These are phyloP conservation scores for Alternaria postmessia DNA, from an alignment of 2,329 filamentous ascomycete genomes.

Conservation along the genomic window DNA sequence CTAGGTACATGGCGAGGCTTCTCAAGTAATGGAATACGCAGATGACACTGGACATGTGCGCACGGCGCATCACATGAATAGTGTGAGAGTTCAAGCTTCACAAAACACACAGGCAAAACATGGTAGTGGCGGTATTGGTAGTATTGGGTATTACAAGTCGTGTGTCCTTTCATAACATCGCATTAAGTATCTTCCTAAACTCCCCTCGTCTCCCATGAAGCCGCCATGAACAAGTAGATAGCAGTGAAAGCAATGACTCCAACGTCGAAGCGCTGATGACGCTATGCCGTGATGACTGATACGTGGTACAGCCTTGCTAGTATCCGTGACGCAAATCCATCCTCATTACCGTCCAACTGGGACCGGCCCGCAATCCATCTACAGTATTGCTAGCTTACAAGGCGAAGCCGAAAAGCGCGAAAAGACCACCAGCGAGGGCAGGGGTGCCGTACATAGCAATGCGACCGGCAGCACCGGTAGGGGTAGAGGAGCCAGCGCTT, in stretches of 20 bases:
- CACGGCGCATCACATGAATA: background rate
- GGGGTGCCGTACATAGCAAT: slow-evolving; percentile 60
- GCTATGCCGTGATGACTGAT: slow-evolving; percentile 21
- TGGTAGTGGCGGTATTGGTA: slow-evolving; percentile 29
- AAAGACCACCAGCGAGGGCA: slow-evolving; percentile 61
- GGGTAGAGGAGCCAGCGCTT: slow-evolving; percentile 27
- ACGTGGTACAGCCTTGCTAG: slow-evolving; percentile 23
- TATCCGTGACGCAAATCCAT: slow-evolving; percentile 28
- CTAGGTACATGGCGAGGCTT: background rate
- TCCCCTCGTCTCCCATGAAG: slow-evolving; percentile 22
- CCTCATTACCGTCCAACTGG: slow-evolving; percentile 37
- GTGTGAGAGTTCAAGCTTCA: background rate
- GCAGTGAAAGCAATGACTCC: slow-evolving; percentile 31
- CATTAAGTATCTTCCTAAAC: slow-evolving; percentile 42
- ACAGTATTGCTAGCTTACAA: slow-evolving; percentile 55
- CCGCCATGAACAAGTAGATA: slow-evolving; percentile 29
- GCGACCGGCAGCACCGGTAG: slow-evolving; percentile 53
- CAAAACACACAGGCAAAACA: background rate
- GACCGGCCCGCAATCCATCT: slow-evolving; percentile 34
- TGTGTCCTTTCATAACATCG: slow-evolving; percentile 44
- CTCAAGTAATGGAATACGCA: background rate
- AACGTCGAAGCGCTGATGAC: slow-evolving; percentile 39
- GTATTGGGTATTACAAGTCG: slow-evolving; percentile 46
- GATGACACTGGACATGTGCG: background rate
- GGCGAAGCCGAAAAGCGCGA: slow-evolving; percentile 65